These are phyloP conservation scores for Sporothrix phasma DNA, from an alignment of 2,329 filamentous ascomycete genomes.

Conservation along the genomic window DNA sequence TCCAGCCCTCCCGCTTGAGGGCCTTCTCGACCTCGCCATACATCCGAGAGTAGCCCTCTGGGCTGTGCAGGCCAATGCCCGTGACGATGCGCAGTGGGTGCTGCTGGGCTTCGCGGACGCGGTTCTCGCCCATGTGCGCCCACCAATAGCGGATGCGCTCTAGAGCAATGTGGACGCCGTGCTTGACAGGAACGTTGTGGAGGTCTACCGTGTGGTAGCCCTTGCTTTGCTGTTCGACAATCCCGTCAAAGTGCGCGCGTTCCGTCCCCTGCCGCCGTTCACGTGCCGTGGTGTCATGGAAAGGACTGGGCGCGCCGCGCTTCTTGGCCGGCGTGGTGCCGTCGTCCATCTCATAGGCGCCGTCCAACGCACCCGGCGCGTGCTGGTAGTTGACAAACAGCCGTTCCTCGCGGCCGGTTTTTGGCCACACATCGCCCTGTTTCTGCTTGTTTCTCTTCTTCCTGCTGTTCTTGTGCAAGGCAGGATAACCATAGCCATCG, in stretches of 20 bases:
- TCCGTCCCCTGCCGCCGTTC: not conserved
- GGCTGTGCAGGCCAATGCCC: conserved; percentile 68
- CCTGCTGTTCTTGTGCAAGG: not conserved
- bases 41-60: conserved; percentile 63
- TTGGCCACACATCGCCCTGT: conserved; percentile 22
- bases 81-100: conserved; percentile 65
- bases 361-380: conserved; percentile 28
- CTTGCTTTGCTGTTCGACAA: conserved; percentile 59
- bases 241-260: conserved; percentile 44
- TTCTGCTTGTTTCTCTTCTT: conserved; percentile 24
- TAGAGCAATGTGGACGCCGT: conserved; percentile 69
- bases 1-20: conserved; percentile 74
- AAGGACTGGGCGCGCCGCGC: conserved; percentile 50
- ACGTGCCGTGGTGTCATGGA: conserved; percentile 26
- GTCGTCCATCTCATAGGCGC: conserved; percentile 22
- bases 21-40: conserved; percentile 71
- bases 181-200: conserved; percentile 71
- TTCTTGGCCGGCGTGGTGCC: conserved; percentile 26
- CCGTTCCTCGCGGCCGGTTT: conserved; percentile 27
- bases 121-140: conserved; percentile 57
- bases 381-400: conserved; percentile 32
- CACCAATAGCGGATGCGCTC: conserved; percentile 65
- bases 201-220: conserved; percentile 63
- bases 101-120: conserved; percentile 38
- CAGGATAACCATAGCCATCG: conserved; percentile 21